These are phyloP conservation scores for Vicia faba DNA, from an alignment of 306 rosid species.

Conservation along the genomic window DNA sequence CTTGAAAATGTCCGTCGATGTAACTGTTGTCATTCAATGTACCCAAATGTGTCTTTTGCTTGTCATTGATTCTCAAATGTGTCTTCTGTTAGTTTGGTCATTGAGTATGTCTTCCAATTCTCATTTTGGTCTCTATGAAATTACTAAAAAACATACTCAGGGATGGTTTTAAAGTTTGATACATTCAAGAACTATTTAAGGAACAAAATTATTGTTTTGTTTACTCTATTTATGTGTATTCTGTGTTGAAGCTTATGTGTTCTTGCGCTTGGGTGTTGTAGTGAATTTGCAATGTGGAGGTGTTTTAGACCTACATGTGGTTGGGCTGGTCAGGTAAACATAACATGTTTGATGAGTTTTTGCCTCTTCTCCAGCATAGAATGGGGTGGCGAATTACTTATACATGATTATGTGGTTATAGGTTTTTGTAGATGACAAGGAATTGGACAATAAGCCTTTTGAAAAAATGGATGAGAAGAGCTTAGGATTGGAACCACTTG, in stretches of 20 bases:
- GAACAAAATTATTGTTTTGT: too few relatives aligned
- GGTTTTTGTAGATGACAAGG: constrained; percentile 62
- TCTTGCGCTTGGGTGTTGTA: constrained; percentile 40
- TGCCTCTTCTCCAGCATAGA: constrained; percentile 28
- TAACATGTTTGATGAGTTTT: constrained; percentile 5
- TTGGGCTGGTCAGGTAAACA: constrained; percentile 85
- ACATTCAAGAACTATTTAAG: too few relatives aligned
- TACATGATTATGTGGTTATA: constrained; percentile 44
- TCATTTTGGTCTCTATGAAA: too few relatives aligned
- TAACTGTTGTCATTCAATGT: not conserved
- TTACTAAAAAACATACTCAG: too few relatives aligned
- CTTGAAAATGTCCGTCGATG: not conserved
- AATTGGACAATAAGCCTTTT: constrained; percentile 34
- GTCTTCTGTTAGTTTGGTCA: too few relatives aligned
- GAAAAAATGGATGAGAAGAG: constrained; percentile 54
- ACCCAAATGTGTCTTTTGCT: not conserved
- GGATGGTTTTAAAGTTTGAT: too few relatives aligned
- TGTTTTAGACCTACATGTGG: constrained; percentile 74
- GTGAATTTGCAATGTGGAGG: constrained; percentile 93
- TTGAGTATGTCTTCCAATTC: too few relatives aligned
- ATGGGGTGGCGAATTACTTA: constrained; percentile 28
- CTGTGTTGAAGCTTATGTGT: constrained; percentile 24
- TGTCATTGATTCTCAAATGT: too few relatives aligned
- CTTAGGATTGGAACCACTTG: constrained; percentile 69
- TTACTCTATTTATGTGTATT: not conserved